Percentiles rank a stretch among this genome's conserved stretches.
Evolutionary conservation across 108 stramenopile species (phyloP).

Genomic region (Mayamaea pseudoterrestris): DNA sequence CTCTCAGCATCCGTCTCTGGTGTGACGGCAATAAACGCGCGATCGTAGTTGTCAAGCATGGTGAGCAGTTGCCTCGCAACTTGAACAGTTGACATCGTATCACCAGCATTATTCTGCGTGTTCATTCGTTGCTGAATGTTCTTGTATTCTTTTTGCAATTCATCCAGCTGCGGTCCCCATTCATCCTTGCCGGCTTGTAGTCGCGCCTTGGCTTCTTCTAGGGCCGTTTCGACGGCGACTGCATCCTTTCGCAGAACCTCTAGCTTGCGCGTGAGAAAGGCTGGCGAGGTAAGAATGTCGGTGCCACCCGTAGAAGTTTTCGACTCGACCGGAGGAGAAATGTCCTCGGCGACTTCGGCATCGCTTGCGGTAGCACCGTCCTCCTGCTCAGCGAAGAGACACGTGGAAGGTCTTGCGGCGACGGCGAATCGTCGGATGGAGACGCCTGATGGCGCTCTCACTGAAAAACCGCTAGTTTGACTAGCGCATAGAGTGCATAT

Average conservation of each 20-base stretch:
- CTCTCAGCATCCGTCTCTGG: conserved; percentile 47
- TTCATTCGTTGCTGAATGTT: conserved; percentile 61
- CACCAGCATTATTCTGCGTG: conserved; percentile 33
- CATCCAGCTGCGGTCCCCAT: conserved; percentile 68
- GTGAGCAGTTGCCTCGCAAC: conserved; percentile 44
- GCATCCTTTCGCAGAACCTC: conserved; percentile 69
- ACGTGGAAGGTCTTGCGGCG: neutral
- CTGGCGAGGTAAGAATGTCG: conserved; percentile 78
- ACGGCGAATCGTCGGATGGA: neutral
- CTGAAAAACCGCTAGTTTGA: no score
- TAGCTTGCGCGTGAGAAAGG: conserved; percentile 68
- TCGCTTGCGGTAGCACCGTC: no score
- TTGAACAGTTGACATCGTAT: conserved; percentile 40
- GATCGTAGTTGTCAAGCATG: conserved; percentile 76
- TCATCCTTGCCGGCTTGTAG: conserved; percentile 55
- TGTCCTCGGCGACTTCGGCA: neutral
- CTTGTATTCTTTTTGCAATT: conserved; percentile 33
- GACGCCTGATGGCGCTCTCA: no score
- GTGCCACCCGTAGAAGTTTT: no score
- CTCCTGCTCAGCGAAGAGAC: no score
- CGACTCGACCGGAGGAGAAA: no score
- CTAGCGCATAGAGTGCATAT: no score
- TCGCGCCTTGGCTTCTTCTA: conserved; percentile 41
- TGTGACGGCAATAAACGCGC: conserved; percentile 53
- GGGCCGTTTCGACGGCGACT: conserved; percentile 33